phyloP scores from a whole-genome alignment of 2,329 filamentous ascomycete species.

The Fusarium sp. region DNA sequence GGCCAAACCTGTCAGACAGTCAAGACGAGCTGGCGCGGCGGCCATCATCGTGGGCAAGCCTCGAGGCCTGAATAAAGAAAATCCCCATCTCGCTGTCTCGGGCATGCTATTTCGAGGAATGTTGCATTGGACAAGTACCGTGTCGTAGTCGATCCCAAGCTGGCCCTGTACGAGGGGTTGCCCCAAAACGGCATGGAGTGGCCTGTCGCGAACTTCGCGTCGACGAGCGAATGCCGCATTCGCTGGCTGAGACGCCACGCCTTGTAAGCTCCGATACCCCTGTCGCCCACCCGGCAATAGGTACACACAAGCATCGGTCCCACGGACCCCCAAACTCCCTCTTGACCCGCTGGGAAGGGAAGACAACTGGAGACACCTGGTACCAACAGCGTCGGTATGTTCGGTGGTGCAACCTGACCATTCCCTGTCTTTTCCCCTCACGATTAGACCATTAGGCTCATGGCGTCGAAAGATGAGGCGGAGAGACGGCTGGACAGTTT shows the following conservation, averaged over 20 bases:
- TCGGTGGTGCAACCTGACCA: constrained; percentile 25
- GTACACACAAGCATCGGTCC: background rate
- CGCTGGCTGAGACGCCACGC: constrained; percentile 23
- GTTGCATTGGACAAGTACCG: constrained; percentile 14
- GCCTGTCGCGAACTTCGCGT: constrained; percentile 33
- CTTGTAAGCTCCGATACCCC: constrained; percentile 22
- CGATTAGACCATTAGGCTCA: constrained; percentile 22
- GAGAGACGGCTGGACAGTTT: constrained; percentile 25
- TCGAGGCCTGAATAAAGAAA: background rate
- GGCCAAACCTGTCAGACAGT: background rate
- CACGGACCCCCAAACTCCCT: constrained; percentile 10
- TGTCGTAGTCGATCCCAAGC: constrained; percentile 24
- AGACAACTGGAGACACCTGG: background rate
- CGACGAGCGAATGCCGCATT: constrained; percentile 22
- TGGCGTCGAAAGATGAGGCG: constrained; percentile 26
- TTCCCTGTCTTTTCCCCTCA: constrained; percentile 17
- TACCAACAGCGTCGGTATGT: constrained; percentile 29
- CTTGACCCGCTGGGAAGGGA: constrained; percentile 12
- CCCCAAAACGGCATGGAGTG: constrained; percentile 21
- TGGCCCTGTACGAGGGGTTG: constrained; percentile 6
- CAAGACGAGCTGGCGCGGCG: background rate
- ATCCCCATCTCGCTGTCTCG: constrained; percentile 1
- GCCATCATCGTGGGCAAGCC: background rate
- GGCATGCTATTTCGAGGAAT: constrained; percentile 10
- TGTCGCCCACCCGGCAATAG: constrained; percentile 16